Evolutionary conservation across 352 stramenopile species (phyloP).

Genomic region (Globisporangium cylindrosporum): DNA sequence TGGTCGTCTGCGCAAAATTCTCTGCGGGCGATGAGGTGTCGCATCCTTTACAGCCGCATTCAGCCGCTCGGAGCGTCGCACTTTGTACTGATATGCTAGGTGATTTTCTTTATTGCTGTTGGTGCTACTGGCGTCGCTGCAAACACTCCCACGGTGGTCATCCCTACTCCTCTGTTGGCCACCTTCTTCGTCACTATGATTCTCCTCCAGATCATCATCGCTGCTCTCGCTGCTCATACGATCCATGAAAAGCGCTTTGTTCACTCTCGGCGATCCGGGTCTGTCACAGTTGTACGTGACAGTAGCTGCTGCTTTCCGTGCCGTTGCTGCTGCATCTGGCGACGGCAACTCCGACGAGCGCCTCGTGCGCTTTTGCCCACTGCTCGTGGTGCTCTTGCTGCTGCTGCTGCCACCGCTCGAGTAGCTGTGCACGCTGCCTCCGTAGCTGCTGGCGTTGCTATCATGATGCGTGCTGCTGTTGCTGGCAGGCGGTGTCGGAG

Average conservation of each 20-base stretch:
- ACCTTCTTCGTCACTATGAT: slow-evolving; percentile 7
- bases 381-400: slow-evolving; percentile 10
- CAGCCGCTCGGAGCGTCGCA: slow-evolving; percentile 24
- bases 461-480: not conserved
- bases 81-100: slow-evolving; percentile 27
- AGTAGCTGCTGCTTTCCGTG: slow-evolving; percentile 5
- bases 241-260: slow-evolving; percentile 29
- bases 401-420: slow-evolving; percentile 8
- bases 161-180: not conserved
- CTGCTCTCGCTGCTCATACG: slow-evolving; percentile 28
- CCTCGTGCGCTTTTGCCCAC: slow-evolving; percentile 15
- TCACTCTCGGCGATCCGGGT: slow-evolving; percentile 21
- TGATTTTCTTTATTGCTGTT: slow-evolving; percentile 11
- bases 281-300: not conserved
- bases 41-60: slow-evolving; percentile 25
- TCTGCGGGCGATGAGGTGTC: slow-evolving; percentile 7
- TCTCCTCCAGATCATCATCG: slow-evolving; percentile 20
- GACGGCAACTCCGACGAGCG: slow-evolving; percentile 7
- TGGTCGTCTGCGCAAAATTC: not conserved
- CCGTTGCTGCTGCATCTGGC: not conserved
- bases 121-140: slow-evolving; percentile 1
- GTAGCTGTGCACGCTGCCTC: slow-evolving; percentile 5
- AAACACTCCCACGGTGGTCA: slow-evolving; percentile 1
- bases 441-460: slow-evolving; percentile 12
- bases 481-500: not conserved